Base-by-base conservation (phyloP, 2,329 filamentous ascomycete species). In the Xylaria multiplex region DNA sequence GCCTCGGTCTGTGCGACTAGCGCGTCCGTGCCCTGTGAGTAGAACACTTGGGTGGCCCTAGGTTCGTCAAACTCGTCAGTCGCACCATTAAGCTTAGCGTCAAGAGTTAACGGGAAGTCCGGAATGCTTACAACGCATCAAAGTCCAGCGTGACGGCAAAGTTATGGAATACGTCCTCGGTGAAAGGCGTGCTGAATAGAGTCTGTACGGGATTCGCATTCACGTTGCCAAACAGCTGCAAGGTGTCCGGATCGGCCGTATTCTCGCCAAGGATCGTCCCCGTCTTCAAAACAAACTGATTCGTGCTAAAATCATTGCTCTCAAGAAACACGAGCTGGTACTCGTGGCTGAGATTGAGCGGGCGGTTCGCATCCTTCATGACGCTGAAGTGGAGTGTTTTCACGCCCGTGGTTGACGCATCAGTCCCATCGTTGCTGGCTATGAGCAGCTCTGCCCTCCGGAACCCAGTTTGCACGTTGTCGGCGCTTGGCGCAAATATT, bases 241-340 rank as follows among this genome's bases (percentile, higher is more conserved):
- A 32, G 2, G 64, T 63, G 40, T 66, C 59, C 22, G 64, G 58
- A 48, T 62, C 54, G 19, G 46, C 53, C 2, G 59, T 63, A 50
- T 58, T 42, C 37, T 40, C 46, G 13, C 59, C 64, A 5, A 66
- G 64, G 24, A 62, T 59, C 43, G 64, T 49, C n/a, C 59, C 60
- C 19, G 60, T 66, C 42, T 64, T 63, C 49, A 66, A 30, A 13
- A 63, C 60, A 49, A 64, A 52, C 8, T 64, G 64, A 6, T 59
- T 64, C 3, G 48, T 60, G 50, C 59, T 60, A n/a, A 60, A 64
- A 42, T 62, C 60, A 24, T 56, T 63, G 49, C 59, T 66, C 64
- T 66, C 60, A 27, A 64, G 54, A 46, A 64, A 66, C 11, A 64
- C 64, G 27, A 66, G 60, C 30, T 64, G 64, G 60, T 66, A 64